These are phyloP conservation scores for Bolboschoenus planiculmis DNA, from an alignment of 176 grass and related monocot species.

Conservation along the genomic window DNA sequence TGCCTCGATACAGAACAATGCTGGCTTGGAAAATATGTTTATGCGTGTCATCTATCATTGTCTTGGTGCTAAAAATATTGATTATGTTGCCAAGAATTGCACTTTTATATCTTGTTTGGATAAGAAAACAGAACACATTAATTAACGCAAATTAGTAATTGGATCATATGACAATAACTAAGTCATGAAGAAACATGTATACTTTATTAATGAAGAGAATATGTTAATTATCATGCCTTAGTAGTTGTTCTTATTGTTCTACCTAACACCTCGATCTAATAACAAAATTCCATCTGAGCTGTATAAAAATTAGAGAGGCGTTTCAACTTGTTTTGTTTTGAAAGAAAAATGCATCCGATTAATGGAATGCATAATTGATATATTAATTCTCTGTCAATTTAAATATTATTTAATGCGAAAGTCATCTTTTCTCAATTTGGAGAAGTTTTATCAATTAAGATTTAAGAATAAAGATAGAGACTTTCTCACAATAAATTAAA, in stretches of 20 bases:
- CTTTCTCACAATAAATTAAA: not conserved
- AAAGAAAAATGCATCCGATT: not conserved
- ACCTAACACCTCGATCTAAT: not conserved
- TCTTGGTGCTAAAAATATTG: not conserved
- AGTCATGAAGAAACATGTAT: not conserved
- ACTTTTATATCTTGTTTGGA: not conserved
- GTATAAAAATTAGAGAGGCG: not conserved
- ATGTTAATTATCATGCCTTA: not conserved
- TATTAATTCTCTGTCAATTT: not conserved
- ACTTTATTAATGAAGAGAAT: not conserved
- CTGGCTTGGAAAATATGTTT: not conserved
- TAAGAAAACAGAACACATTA: not conserved
- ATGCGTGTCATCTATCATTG: not conserved
- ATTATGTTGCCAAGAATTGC: not conserved
- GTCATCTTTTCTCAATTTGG: not conserved
- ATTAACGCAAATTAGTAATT: not conserved
- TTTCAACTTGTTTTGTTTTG: not conserved
- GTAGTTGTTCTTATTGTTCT: not conserved
- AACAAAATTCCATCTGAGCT: not conserved
- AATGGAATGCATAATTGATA: not conserved
- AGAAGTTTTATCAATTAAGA: too few species aligned
- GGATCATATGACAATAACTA: not conserved
- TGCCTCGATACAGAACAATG: not conserved
- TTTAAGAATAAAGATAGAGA: not conserved
- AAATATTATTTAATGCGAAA: not conserved